A percentile compares a stretch with the other conserved stretches of the same genome.
These are phyloP conservation scores for Podospora didyma DNA, from an alignment of 495 filamentous ascomycete genomes.

Conservation along the genomic window DNA sequence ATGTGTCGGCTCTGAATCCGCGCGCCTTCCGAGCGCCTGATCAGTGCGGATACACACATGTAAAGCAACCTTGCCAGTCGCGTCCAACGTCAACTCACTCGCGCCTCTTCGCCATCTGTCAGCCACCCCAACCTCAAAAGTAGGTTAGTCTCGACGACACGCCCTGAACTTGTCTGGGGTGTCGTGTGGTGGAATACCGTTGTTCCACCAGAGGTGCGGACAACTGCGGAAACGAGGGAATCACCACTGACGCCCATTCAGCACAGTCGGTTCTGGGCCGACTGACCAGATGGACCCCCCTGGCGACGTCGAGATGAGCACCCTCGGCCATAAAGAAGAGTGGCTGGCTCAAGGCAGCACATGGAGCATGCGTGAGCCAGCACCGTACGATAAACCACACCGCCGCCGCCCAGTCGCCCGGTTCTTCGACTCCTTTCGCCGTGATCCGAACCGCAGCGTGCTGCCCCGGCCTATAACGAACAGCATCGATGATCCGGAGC, in stretches of 20 bases:
- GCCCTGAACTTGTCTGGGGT: too few species aligned
- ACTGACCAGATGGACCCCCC: slow-evolving; percentile 6
- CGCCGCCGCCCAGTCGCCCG: slow-evolving; percentile 30
- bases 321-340: slow-evolving; percentile 23
- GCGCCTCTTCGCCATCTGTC: too few species aligned
- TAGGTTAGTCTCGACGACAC: too few species aligned
- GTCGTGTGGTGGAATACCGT: too few species aligned
- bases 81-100: too few species aligned
- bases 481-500: slow-evolving; percentile 13
- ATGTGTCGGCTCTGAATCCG: background rate
- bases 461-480: slow-evolving; percentile 54
- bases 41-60: background rate
- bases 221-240: background rate
- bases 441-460: slow-evolving; percentile 65
- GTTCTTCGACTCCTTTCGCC: slow-evolving; percentile 74
- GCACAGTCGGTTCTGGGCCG: background rate
- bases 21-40: background rate
- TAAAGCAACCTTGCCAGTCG: background rate
- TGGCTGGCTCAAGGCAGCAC: slow-evolving; percentile 35
- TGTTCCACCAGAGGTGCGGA: too few species aligned
- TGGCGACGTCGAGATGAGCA: slow-evolving; percentile 19
- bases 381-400: slow-evolving; percentile 11
- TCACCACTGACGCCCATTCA: background rate
- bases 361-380: slow-evolving; percentile 35
- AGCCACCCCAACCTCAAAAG: too few species aligned